Evolutionary conservation across 768 basidiomycete species (phyloP), one percentile per base, ranked within the genome.

Genomic region (Cystofilobasidium ferigula): DNA sequence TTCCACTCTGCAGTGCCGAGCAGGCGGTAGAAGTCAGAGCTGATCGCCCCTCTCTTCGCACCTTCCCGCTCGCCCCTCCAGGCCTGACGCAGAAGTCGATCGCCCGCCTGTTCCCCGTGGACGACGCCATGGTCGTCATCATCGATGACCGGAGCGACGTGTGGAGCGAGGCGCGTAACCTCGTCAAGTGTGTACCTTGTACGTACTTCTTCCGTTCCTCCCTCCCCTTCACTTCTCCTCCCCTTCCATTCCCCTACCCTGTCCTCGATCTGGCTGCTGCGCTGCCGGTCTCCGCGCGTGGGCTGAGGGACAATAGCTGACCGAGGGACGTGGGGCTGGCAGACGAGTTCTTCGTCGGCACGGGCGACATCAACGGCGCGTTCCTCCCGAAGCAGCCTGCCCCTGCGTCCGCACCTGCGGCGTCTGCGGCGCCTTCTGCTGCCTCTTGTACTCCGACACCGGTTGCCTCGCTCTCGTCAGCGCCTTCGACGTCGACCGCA

Each of bases 81-180:
- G 89, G 88, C 75, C 80, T 93, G 70, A 93, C 88, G 22, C 86
- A 89, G 75, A 99, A 99, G 77, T 89, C 85, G 73, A 77, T 99
- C 28, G 85, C 90, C 74, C 81, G 95, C 34, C 77, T 99, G 57
- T 99, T 99, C 74, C 95, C 95, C 8, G 91, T 89, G 64, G 94
- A 98, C 76, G 91, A 89, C 43, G 91, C 89, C 30, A 99, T 95
- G 94, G 94, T 98, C 1, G 94, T 98, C 70, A 88, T 99, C 71
- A 98, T 99, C 66, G 95, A 99, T 76, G 95, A 99, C 77, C 85
- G 95, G 30, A 87, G 90, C 4, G 95, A 99, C 73, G 94, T 99
- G 36, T 99, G 95, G 95, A 89, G 91, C 72, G 91, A 91, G 84
- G 88, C 88, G 72, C 91, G 93, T 2, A 97, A 99, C 76, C 81